Conservation (phyloP, 148 eudicot genomes). For the Tetragonia tetragonoides region DNA sequence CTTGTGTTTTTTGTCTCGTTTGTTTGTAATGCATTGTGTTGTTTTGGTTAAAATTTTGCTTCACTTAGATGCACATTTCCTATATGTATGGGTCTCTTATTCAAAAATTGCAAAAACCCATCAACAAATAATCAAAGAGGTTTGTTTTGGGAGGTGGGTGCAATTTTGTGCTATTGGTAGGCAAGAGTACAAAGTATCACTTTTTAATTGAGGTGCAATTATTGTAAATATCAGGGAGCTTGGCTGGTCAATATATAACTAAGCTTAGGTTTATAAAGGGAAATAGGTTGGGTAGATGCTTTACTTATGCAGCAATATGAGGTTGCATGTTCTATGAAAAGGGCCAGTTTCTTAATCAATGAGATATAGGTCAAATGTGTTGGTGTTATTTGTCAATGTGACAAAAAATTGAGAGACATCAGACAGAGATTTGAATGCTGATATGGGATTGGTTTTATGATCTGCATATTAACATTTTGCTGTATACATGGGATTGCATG, state of each 20-base stretch:
- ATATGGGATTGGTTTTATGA: not conserved
- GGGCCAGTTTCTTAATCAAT: not conserved
- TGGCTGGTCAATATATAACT: not conserved
- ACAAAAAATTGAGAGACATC: not conserved
- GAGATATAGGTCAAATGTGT: not conserved
- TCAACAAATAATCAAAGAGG: not conserved
- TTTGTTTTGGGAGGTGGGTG: too few species aligned
- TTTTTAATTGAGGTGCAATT: not conserved
- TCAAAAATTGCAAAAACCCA: not conserved
- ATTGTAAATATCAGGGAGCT: not conserved
- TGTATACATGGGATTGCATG: not conserved
- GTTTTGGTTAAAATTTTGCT: not conserved
- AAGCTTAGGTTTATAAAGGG: not conserved
- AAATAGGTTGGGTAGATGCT: too few species aligned
- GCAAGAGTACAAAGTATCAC: not conserved
- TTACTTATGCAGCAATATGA: not conserved
- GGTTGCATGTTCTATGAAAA: conserved; percentile 3
- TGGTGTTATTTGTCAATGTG: not conserved
- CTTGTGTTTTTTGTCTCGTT: not conserved
- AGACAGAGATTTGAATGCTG: not conserved
- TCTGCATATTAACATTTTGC: not conserved
- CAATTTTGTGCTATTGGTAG: not conserved
- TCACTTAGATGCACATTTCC: not conserved
- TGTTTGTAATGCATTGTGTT: not conserved
- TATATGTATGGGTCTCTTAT: not conserved